Base-by-base conservation (phyloP, 306 rosid species). In the Cucumis hystrix region DNA sequence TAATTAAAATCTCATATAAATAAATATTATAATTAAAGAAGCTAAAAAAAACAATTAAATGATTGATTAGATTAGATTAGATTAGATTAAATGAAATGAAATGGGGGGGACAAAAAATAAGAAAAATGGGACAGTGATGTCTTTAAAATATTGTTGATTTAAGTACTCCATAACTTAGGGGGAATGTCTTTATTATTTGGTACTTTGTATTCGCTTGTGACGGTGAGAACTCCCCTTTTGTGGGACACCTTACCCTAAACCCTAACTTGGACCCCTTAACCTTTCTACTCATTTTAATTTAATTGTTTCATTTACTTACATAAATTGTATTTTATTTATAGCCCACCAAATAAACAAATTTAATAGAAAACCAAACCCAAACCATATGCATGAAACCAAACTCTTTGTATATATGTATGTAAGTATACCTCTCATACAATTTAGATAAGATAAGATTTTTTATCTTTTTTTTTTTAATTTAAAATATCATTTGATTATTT, bases 161-260 rank as follows among this genome's bases (percentile, higher is more conserved):
- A 67, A 40, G 10, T n/a, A n/a, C n/a, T 67, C 74, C 52, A 40
- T 40, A 67, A 43, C 39, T 28, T 69, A 7, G 23, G 59, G 58
- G 70, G 75, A 70, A 70, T 70, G 75, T 70, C 59, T 43, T 43
- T 20, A 47, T 70, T 45, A 47, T 70, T 20, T 45, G 75, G 75
- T 70, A 23, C 59, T 70, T 47, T 43, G 75, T 14, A 70, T 70
- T 70, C 8, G 23, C 13, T 13, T 47, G 14, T 7, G 75, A 70
- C 75, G 75, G 75, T 70, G 75, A 8, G 20, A 14, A 25, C 40
- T 21, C 7, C 14, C 39, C 10, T 45, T 70, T 21, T 14, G 75
- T 70, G 58, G 74, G 74, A 68, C 74, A 28, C 56, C 28, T 28
- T 2, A 3, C 56, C n/a, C 56, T 16, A 39, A 21, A 23, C 30